These are phyloP conservation scores for Boletellus deceptivus DNA, from an alignment of 1,284 basidiomycete genomes.

Conservation along the genomic window DNA sequence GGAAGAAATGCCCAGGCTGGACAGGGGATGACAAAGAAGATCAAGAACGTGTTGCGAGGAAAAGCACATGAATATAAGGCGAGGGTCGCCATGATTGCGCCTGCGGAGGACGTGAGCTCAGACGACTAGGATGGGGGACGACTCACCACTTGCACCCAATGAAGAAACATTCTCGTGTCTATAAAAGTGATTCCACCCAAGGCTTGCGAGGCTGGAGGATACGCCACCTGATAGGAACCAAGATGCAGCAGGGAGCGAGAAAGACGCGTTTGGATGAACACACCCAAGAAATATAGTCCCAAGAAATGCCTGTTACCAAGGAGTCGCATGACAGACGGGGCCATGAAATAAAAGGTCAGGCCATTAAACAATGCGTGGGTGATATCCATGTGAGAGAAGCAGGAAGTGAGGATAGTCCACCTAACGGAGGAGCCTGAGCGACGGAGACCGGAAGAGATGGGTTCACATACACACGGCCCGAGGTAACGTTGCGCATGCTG, in stretches of 20 bases:
- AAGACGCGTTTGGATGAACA: background rate
- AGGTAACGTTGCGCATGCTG: conserved; percentile 61
- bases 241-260: background rate
- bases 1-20: conserved; percentile 80
- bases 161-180: conserved; percentile 47
- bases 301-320: conserved; percentile 74
- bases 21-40: conserved; percentile 82
- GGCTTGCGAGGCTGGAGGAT: conserved; percentile 56
- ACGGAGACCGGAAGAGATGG: background rate
- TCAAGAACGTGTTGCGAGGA: conserved; percentile 67
- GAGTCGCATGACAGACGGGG: conserved; percentile 63
- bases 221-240: conserved; percentile 53
- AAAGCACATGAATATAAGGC: conserved; percentile 70
- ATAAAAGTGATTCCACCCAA: conserved; percentile 53
- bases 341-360: conserved; percentile 80
- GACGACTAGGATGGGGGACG: background rate
- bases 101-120: conserved; percentile 34
- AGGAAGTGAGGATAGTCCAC: conserved; percentile 77
- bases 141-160: conserved; percentile 73
- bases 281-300: conserved; percentile 74
- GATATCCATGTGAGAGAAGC: conserved; percentile 69
- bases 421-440: conserved; percentile 37
- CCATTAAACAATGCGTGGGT: conserved; percentile 78
- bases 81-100: conserved; percentile 73
- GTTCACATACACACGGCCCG: conserved; percentile 64